phyloP scores from a whole-genome alignment of 106 monocot genomes.

The Vanilla planifolia region DNA sequence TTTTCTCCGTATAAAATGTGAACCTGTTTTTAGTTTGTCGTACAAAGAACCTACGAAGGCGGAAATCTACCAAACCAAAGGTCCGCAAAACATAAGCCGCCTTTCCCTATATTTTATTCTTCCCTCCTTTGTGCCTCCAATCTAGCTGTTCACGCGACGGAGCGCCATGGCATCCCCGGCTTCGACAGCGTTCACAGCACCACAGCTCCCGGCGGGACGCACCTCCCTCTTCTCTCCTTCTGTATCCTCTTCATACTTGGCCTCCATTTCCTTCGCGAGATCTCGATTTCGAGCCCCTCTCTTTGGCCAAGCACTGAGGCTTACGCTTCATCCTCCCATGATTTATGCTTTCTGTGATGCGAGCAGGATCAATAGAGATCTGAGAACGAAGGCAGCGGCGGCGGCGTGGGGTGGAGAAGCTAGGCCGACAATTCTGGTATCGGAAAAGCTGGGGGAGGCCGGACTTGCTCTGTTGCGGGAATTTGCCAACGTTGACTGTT shows the following conservation, averaged over 20 bases:
- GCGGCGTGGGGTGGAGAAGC: conserved; percentile 8
- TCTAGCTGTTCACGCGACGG: no score
- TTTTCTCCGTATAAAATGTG: no score
- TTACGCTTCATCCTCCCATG: neutral
- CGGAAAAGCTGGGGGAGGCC: conserved; percentile 80
- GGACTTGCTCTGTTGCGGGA: conserved; percentile 51
- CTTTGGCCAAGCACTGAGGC: conserved; percentile 11
- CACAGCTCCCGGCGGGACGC: conserved; percentile 24
- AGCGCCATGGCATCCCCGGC: neutral
- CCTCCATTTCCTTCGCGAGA: conserved; percentile 10
- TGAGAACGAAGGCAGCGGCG: neutral
- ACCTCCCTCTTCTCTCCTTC: neutral
- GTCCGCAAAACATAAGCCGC: no score
- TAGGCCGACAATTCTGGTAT: conserved; percentile 71
- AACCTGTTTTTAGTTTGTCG: no score
- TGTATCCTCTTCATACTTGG: neutral
- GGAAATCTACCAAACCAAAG: no score
- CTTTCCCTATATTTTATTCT: no score
- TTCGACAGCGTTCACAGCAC: neutral
- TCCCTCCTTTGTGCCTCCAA: no score
- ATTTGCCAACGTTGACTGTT: conserved; percentile 77
- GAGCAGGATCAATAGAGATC: neutral
- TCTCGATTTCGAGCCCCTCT: conserved; percentile 1
- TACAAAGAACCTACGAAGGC: no score
- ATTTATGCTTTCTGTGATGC: neutral